Conservation (phyloP, 2,329 filamentous ascomycete species). For the Fusarium nanum region DNA sequence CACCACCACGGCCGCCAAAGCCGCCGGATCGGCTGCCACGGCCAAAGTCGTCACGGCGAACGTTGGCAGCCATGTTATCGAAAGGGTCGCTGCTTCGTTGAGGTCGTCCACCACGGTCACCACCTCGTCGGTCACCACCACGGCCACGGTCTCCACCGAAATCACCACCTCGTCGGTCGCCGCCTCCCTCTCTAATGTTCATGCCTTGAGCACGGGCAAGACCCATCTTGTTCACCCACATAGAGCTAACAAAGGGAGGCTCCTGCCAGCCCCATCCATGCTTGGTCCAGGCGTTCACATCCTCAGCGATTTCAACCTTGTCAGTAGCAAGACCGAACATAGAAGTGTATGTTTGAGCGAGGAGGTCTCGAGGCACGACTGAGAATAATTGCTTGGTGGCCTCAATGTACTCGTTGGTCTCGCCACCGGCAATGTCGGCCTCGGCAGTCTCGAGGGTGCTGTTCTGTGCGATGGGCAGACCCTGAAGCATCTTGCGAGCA, state of each 20-base stretch:
- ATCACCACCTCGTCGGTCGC: constrained; percentile 8
- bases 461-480: constrained; percentile 71
- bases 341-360: constrained; percentile 64
- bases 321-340: constrained; percentile 65
- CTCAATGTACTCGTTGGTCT: constrained; percentile 52
- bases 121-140: constrained; percentile 5
- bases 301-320: constrained; percentile 56
- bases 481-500: constrained; percentile 63
- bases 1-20: constrained; percentile 25
- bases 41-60: constrained; percentile 43
- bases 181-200: constrained; percentile 47
- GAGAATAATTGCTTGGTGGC: constrained; percentile 57
- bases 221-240: constrained; percentile 50
- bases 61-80: constrained; percentile 42
- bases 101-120: constrained; percentile 21
- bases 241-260: constrained; percentile 55
- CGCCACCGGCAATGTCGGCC: constrained; percentile 64
- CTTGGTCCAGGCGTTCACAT: constrained; percentile 65
- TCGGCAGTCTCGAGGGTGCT: constrained; percentile 62
- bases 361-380: constrained; percentile 50
- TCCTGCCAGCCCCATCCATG: constrained; percentile 64
- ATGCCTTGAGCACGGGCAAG: constrained; percentile 49
- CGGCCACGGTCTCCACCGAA: constrained; percentile 6
- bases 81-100: constrained; percentile 40
- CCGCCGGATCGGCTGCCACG: constrained; percentile 24